Evolutionary conservation across 805 yeast genomes (phyloP).

Genomic region (Dipodascus geniculatus): DNA sequence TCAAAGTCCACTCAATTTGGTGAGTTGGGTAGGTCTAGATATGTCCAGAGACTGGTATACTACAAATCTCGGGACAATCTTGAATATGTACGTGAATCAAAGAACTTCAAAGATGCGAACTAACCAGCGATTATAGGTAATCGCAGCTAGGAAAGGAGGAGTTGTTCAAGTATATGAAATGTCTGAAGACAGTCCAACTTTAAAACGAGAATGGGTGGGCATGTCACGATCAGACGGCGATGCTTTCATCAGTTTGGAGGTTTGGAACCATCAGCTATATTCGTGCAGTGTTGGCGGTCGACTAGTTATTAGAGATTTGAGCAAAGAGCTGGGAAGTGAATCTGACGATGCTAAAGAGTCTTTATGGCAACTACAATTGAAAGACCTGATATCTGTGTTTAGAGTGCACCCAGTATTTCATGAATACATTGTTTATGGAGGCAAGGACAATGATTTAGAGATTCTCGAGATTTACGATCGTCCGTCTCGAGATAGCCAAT

Average conservation of each 20-base stretch:
- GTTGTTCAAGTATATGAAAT: constrained; percentile 12
- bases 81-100: constrained; percentile 7
- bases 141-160: constrained; percentile 17
- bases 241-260: constrained; percentile 14
- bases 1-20: constrained; percentile 6
- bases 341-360: neutral
- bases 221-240: constrained; percentile 6
- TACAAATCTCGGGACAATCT: neutral
- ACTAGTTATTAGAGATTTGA: constrained; percentile 12
- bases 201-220: constrained; percentile 14
- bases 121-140: no score
- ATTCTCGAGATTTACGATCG: constrained; percentile 21
- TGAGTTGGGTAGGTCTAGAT: constrained; percentile 10
- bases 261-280: constrained; percentile 7
- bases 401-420: constrained; percentile 27
- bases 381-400: constrained; percentile 27
- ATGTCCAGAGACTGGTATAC: constrained; percentile 13
- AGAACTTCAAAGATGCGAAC: no score
- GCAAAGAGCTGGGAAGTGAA: constrained; percentile 3
- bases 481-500: neutral
- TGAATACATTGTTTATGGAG: constrained; percentile 38
- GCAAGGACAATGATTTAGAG: constrained; percentile 35
- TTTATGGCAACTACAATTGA: constrained; percentile 1
- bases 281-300: constrained; percentile 13
- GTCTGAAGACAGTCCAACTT: constrained; percentile 6